Evolutionary conservation across 352 stramenopile species (phyloP).

Genomic region (Globisporangium okanoganense): DNA sequence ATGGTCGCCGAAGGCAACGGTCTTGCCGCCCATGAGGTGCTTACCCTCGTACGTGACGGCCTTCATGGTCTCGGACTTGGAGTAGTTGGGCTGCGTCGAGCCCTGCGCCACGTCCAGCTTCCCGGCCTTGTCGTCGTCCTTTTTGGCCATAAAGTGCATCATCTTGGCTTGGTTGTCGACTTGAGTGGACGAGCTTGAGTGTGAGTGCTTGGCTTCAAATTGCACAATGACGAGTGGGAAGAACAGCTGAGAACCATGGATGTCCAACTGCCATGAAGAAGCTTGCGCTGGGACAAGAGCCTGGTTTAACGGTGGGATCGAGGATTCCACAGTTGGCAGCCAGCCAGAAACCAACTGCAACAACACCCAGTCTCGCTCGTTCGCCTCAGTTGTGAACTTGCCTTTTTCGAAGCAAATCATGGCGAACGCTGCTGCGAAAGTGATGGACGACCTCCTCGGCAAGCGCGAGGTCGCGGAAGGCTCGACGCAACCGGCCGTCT

Average conservation of each 20-base stretch:
- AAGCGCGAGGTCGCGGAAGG: conserved; percentile 20
- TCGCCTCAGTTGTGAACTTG: neutral
- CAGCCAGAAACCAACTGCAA: neutral
- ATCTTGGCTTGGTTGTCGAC: conserved; percentile 3
- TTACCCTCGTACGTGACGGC: conserved; percentile 26
- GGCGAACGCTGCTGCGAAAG: conserved; percentile 8
- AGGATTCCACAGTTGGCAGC: neutral
- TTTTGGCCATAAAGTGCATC: conserved; percentile 28
- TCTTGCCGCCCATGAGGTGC: conserved; percentile 22
- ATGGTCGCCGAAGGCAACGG: conserved; percentile 21
- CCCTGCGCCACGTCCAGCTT: conserved; percentile 22
- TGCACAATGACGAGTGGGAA: neutral
- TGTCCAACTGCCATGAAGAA: neutral
- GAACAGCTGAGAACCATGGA: no score
- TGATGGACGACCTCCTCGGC: conserved; percentile 2
- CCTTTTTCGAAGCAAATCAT: neutral
- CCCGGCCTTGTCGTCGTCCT: conserved; percentile 26
- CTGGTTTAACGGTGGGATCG: neutral
- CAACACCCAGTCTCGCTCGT: neutral
- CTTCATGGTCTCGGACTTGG: conserved; percentile 26
- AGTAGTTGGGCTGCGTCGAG: conserved; percentile 27
- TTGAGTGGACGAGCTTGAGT: neutral
- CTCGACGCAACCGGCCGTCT: conserved; percentile 24
- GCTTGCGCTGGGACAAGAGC: neutral
- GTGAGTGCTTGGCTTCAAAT: neutral